Evolutionary conservation across 345 rosid genomes (phyloP).

Genomic region (Lepidium sativum): DNA sequence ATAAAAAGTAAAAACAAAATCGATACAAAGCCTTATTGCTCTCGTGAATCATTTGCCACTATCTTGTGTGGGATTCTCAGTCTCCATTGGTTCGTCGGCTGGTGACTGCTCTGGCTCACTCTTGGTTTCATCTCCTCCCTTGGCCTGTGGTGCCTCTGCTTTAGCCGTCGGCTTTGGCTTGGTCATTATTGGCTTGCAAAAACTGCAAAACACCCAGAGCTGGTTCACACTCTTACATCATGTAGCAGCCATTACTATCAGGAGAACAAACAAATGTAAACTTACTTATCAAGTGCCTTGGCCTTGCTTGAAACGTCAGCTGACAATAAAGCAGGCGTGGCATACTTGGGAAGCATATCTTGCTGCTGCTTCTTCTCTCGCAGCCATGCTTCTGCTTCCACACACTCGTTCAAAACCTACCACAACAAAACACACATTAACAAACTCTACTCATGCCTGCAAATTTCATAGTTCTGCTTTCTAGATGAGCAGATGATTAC

Average conservation of each 20-base stretch:
- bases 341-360: constrained; percentile 74
- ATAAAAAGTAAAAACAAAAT: background rate
- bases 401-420: constrained; percentile 85
- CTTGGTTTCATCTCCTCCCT: constrained; percentile 20
- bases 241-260: background rate
- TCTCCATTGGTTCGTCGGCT: constrained; percentile 69
- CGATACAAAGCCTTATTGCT: constrained; percentile 10
- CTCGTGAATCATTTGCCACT: background rate
- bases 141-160: constrained; percentile 51
- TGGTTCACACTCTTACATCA: background rate
- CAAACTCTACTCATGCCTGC: background rate
- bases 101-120: constrained; percentile 43
- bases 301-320: constrained; percentile 81
- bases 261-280: background rate
- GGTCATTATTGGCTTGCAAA: constrained; percentile 89
- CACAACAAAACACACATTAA: background rate
- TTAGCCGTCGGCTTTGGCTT: constrained; percentile 79
- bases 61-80: constrained; percentile 33
- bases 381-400: constrained; percentile 84
- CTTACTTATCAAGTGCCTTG: constrained; percentile 79
- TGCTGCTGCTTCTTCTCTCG: constrained; percentile 81
- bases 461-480: background rate
- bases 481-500: constrained; percentile 19
- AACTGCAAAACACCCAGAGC: constrained; percentile 33
- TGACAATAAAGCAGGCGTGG: constrained; percentile 63